Conservation (phyloP, 176 grass and related monocot species). For the Raddia guianensis region DNA sequence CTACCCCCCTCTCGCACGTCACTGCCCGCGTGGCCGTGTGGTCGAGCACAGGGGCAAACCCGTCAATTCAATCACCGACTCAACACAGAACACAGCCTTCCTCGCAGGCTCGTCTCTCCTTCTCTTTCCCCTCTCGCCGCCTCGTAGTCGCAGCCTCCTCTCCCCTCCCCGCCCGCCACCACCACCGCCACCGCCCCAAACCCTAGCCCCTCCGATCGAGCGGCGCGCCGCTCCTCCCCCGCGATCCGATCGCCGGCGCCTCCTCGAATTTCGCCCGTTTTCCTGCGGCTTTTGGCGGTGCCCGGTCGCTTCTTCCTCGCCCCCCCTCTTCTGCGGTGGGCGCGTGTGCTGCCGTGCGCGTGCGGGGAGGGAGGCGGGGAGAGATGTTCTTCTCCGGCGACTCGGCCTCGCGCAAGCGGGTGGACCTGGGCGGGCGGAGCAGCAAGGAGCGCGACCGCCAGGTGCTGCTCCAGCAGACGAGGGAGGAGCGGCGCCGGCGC, state of each 20-base stretch:
- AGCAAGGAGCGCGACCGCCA: constrained; percentile 93
- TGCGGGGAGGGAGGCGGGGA: not conserved
- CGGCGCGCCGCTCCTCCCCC: constrained; percentile 16
- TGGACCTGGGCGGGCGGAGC: constrained; percentile 95
- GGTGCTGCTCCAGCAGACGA: constrained; percentile 80
- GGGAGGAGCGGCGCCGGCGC: constrained; percentile 77
- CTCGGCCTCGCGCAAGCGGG: constrained; percentile 69
- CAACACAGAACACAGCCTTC: not conserved
- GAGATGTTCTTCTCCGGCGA: constrained; percentile 97
- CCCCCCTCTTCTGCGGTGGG: not conserved
- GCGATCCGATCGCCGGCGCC: constrained; percentile 31
- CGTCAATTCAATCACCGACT: not conserved
- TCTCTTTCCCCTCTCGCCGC: not conserved
- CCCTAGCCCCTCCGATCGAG: constrained; percentile 38
- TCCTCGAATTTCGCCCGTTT: not conserved
- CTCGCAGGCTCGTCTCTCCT: constrained; percentile 4
- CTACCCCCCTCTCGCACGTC: constrained; percentile 9
- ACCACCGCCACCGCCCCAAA: not conserved
- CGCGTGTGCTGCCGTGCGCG: not conserved
- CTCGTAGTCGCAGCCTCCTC: not conserved
- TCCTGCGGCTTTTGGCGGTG: not conserved
- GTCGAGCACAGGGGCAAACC: constrained; percentile 5
- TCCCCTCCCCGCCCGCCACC: not conserved
- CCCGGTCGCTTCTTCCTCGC: not conserved
- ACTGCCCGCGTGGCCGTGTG: not conserved